phyloP scores from a whole-genome alignment of 148 eudicot genomes.

The Cornus controversa region DNA sequence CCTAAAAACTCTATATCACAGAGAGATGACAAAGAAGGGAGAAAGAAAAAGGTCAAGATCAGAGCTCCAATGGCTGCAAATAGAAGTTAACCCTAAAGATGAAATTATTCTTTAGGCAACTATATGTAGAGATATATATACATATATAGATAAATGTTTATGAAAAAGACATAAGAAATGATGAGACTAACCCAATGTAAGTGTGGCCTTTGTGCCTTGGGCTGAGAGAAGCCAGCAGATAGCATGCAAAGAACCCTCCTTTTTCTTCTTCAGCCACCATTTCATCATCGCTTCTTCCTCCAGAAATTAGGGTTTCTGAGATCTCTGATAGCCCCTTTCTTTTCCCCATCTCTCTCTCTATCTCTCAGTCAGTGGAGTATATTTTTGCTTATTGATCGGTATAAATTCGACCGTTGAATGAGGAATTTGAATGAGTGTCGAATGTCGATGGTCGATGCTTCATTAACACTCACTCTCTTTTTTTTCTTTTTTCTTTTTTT shows the following conservation, averaged over 20 bases:
- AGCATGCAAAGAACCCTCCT: slow-evolving; percentile 62
- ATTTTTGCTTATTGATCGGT: no score
- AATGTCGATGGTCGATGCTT: no score
- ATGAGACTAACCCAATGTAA: slow-evolving; percentile 66
- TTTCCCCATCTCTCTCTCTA: slow-evolving; percentile 29
- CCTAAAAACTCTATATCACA: background rate
- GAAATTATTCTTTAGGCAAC: background rate
- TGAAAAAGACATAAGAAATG: background rate
- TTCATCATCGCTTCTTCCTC: slow-evolving; percentile 4
- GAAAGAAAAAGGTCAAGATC: slow-evolving; percentile 2
- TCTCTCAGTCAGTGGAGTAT: no score
- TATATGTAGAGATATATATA: background rate
- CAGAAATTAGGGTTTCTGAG: slow-evolving; percentile 23
- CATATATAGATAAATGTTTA: no score
- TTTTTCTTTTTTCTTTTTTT: no score
- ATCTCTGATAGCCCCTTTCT: slow-evolving; percentile 11
- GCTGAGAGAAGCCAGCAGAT: slow-evolving; percentile 68
- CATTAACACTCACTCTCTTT: no score
- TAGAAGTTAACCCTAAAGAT: background rate
- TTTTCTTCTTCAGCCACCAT: slow-evolving; percentile 10
- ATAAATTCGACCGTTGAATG: no score
- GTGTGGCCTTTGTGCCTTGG: slow-evolving; percentile 90
- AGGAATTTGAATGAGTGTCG: no score
- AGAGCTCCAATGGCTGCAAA: no score
- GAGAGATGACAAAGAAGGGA: background rate